Conservation (phyloP, 2,329 filamentous ascomycete species). For the Torrubiella hemipterigena region DNA sequence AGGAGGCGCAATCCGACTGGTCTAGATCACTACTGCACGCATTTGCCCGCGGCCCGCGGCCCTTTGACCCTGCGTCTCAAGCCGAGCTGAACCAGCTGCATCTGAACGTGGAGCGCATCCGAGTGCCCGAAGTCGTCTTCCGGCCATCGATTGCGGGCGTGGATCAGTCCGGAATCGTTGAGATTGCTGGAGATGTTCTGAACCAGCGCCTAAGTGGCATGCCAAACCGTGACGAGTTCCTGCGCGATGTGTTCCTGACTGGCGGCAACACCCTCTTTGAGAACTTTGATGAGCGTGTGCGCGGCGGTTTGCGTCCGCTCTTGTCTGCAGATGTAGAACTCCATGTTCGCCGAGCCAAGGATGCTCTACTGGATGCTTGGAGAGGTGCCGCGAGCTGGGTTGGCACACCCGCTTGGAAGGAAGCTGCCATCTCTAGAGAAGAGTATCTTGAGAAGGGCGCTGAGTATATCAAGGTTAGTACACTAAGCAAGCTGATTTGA, state of each 20-base stretch:
- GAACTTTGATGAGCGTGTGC: constrained; percentile 74
- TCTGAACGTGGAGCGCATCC: constrained; percentile 91
- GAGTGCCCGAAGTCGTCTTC: constrained; percentile 87
- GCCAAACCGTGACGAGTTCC: constrained; percentile 50
- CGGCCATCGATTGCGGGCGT: constrained; percentile 84
- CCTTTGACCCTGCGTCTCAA: constrained; percentile 70
- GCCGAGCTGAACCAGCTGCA: constrained; percentile 78
- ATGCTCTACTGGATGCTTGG: constrained; percentile 84
- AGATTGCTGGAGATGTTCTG: constrained; percentile 84
- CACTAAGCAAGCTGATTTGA: not conserved
- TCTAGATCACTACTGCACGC: constrained; percentile 83
- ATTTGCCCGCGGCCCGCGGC: constrained; percentile 77
- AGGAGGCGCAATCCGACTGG: constrained; percentile 91
- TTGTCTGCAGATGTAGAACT: constrained; percentile 59
- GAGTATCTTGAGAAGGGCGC: constrained; percentile 88
- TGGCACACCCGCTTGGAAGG: constrained; percentile 43
- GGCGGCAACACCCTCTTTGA: constrained; percentile 84
- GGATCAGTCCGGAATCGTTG: constrained; percentile 85
- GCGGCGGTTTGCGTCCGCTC: constrained; percentile 58
- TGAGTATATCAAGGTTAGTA: constrained; percentile 77
- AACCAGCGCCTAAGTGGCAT: constrained; percentile 61
- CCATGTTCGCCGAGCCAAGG: constrained; percentile 58
- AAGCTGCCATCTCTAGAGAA: constrained; percentile 58
- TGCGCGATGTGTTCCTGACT: constrained; percentile 84
- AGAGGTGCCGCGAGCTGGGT: constrained; percentile 84